phyloP scores from a whole-genome alignment of 805 yeast genomes.

The Starmerella bombi region DNA sequence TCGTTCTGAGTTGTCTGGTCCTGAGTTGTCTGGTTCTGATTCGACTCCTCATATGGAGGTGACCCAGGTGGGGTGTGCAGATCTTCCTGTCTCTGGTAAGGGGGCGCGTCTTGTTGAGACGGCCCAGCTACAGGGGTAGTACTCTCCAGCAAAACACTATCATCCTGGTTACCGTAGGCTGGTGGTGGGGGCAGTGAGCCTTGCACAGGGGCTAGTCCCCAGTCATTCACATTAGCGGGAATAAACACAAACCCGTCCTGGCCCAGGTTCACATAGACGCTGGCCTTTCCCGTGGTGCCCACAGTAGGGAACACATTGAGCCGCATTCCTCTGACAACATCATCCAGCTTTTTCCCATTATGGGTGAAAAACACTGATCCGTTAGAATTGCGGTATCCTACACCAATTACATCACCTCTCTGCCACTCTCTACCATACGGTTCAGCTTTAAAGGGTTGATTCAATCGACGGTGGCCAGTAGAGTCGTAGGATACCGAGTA shows the following conservation, averaged over 20 bases:
- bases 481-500: conserved; percentile 83
- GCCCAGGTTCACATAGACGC: conserved; percentile 80
- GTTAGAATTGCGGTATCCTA: conserved; percentile 70
- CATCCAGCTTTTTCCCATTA: conserved; percentile 84
- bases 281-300: conserved; percentile 72
- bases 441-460: conserved; percentile 52
- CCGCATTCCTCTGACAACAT: conserved; percentile 58
- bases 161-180: conserved; percentile 65
- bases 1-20: no score
- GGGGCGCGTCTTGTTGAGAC: not conserved
- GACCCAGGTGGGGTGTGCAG: conserved; percentile 16
- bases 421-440: conserved; percentile 37
- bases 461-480: conserved; percentile 62
- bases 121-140: conserved; percentile 8
- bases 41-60: conserved; percentile 4
- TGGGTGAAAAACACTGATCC: conserved; percentile 89
- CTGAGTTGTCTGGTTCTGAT: not conserved
- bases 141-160: conserved; percentile 49
- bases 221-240: conserved; percentile 84
- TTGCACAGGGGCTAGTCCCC: conserved; percentile 88
- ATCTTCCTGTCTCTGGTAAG: not conserved
- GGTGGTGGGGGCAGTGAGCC: conserved; percentile 92
- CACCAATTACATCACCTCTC: conserved; percentile 83
- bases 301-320: conserved; percentile 71
- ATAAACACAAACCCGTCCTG: conserved; percentile 80